Conservation (phyloP, 2,329 filamentous ascomycete genomes). For the Talaromyces islandicus region DNA sequence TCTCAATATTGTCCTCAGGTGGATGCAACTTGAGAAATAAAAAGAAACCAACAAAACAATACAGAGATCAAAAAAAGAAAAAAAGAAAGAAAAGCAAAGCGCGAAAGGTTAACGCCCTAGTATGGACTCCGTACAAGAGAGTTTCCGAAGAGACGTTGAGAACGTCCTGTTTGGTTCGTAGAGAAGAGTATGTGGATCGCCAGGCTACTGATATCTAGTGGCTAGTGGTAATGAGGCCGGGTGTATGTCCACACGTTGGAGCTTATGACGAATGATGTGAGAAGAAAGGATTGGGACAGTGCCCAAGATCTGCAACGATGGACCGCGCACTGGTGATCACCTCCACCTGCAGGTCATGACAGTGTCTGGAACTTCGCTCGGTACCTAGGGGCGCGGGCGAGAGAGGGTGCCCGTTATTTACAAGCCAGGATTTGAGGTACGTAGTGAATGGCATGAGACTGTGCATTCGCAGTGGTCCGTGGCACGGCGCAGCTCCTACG, state of each 20-base stretch:
- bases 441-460: conserved; percentile 3
- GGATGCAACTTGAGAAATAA: conserved; percentile 1
- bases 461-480: conserved; percentile 3
- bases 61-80: neutral
- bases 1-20: conserved; percentile 6
- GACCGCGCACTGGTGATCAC: conserved; percentile 11
- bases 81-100: neutral
- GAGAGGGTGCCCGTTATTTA: neutral
- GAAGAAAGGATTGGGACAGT: conserved; percentile 7
- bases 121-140: conserved; percentile 2
- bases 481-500: neutral
- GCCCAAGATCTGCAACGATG: conserved; percentile 11
- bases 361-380: conserved; percentile 9
- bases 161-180: neutral
- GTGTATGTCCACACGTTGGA: conserved; percentile 5
- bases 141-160: neutral
- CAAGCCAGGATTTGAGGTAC: conserved; percentile 1
- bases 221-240: conserved; percentile 3
- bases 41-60: neutral
- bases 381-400: neutral
- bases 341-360: conserved; percentile 15
- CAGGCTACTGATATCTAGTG: conserved; percentile 10
- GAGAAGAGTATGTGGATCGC: conserved; percentile 11
- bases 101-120: neutral
- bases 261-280: conserved; percentile 10